Percentiles rank a stretch among this genome's conserved stretches.
phyloP scores from a whole-genome alignment of 2,329 filamentous ascomycete species.

The Aaosphaeria arxii region DNA sequence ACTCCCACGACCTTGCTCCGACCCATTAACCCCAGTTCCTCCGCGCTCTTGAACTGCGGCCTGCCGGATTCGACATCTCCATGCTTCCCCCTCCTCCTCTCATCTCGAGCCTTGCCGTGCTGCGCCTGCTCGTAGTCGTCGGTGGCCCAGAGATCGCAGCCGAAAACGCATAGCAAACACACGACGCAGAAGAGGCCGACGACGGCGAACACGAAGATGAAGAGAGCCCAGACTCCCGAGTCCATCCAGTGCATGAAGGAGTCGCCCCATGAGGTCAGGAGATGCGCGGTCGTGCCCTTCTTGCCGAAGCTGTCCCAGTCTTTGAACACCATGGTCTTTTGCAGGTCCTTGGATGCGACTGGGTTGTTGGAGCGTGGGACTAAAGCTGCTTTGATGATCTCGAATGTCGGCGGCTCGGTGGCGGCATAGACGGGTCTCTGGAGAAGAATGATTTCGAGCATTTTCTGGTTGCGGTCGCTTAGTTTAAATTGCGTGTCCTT shows the following conservation, averaged over 20 bases:
- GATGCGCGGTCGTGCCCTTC: conserved; percentile 24
- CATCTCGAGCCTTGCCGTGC: conserved; percentile 16
- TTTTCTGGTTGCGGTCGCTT: conserved; percentile 17
- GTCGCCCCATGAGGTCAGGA: conserved; percentile 5
- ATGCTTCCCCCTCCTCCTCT: conserved; percentile 7
- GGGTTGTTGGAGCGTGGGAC: conserved; percentile 6
- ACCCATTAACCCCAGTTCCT: conserved; percentile 23
- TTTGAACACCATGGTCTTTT: conserved; percentile 20
- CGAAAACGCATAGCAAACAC: conserved; percentile 23
- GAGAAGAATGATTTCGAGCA: conserved; percentile 26
- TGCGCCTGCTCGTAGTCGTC: conserved; percentile 29
- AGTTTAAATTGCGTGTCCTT: conserved; percentile 12
- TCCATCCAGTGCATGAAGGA: conserved; percentile 16
- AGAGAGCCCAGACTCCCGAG: conserved; percentile 22
- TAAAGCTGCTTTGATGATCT: conserved; percentile 21
- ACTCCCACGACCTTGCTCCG: conserved; percentile 26
- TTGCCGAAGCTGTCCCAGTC: conserved; percentile 28
- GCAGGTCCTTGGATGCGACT: not conserved
- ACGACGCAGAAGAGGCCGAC: conserved; percentile 22
- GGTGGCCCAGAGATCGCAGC: conserved; percentile 14
- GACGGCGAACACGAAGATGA: conserved; percentile 18
- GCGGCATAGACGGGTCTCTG: conserved; percentile 21
- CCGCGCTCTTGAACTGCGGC: conserved; percentile 20
- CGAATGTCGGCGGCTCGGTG: conserved; percentile 15
- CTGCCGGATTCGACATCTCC: conserved; percentile 20